Percentiles rank a stretch among this genome's conserved stretches.
Conservation (phyloP, 345 rosid genomes). For the Arabis hirsuta region DNA sequence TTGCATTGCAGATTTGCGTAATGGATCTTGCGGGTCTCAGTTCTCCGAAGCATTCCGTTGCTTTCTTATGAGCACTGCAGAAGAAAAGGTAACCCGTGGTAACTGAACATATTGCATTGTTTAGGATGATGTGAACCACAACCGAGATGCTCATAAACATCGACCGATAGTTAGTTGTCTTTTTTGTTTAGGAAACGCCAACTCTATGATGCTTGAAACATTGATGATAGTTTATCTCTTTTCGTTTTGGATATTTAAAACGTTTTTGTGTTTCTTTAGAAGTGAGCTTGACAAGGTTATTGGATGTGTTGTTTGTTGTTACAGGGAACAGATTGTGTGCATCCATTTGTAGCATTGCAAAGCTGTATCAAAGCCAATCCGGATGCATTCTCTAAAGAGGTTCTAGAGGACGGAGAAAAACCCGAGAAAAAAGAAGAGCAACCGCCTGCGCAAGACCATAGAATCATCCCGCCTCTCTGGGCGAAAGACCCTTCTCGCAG, state of each 20-base stretch:
- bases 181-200: not conserved
- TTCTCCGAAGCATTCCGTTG: slow-evolving; percentile 90
- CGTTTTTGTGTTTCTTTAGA: not conserved
- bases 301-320: slow-evolving; percentile 28
- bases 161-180: not conserved
- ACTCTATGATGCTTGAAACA: not conserved
- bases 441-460: slow-evolving; percentile 51
- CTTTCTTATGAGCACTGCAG: slow-evolving; percentile 81
- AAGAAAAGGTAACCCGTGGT: slow-evolving; percentile 65
- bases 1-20: slow-evolving; percentile 81
- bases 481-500: slow-evolving; percentile 51
- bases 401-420: slow-evolving; percentile 49
- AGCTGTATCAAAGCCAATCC: slow-evolving; percentile 81
- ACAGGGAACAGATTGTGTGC: slow-evolving; percentile 89
- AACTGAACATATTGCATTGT: not conserved
- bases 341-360: slow-evolving; percentile 84
- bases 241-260: not conserved
- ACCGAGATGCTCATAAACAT: not conserved
- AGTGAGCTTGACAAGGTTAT: not conserved
- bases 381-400: slow-evolving; percentile 64
- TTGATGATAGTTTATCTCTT: not conserved
- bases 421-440: slow-evolving; percentile 54
- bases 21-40: slow-evolving; percentile 71
- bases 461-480: slow-evolving; percentile 74
- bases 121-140: not conserved